phyloP scores from a whole-genome alignment of 2,329 filamentous ascomycete genomes.

The Penicillium sp. region DNA sequence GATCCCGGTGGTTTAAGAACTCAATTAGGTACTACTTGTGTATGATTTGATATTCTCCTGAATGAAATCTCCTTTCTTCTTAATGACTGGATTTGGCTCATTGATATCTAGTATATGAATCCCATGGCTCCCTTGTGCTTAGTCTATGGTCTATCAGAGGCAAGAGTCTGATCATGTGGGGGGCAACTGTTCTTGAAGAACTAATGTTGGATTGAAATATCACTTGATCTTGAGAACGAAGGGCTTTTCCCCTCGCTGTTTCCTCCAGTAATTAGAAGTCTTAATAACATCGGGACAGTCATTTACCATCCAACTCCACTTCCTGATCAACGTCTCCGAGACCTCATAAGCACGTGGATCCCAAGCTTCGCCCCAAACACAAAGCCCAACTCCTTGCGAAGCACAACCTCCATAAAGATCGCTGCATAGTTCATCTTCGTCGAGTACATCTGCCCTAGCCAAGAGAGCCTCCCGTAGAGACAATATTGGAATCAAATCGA shows the following conservation, averaged over 20 bases:
- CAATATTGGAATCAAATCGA: constrained; percentile 28
- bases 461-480: constrained; percentile 27
- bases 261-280: constrained; percentile 27
- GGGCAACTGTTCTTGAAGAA: too few species aligned
- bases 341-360: constrained; percentile 30
- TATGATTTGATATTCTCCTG: too few species aligned
- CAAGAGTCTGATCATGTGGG: too few species aligned
- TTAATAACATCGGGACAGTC: constrained; percentile 27
- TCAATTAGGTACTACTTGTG: too few species aligned
- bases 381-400: constrained; percentile 15
- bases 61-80: too few species aligned
- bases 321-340: constrained; percentile 24
- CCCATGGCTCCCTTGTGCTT: too few species aligned
- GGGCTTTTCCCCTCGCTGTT: constrained; percentile 20
- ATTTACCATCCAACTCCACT: constrained; percentile 26
- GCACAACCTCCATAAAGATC: constrained; percentile 18
- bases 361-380: constrained; percentile 33
- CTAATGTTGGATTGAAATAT: not conserved
- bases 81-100: too few species aligned
- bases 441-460: constrained; percentile 9
- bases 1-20: too few species aligned
- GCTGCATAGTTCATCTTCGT: constrained; percentile 24
- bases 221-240: not conserved
- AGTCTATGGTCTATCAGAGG: too few species aligned
- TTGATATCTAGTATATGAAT: too few species aligned